These are phyloP conservation scores for Camelina neglecta DNA, from an alignment of 345 rosid species.

Conservation along the genomic window DNA sequence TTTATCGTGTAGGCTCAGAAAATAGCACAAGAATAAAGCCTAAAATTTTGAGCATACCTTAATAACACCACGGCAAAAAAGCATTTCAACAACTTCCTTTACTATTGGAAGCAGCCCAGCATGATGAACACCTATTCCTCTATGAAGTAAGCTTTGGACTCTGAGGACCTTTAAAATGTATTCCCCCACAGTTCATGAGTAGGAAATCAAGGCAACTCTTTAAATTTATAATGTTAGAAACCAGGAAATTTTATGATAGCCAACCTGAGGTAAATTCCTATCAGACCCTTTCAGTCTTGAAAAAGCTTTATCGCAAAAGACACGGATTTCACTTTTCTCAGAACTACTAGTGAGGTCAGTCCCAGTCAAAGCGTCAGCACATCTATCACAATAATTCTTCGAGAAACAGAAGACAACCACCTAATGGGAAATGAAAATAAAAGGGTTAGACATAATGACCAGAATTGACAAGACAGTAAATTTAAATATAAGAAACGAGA, in stretches of 20 bases:
- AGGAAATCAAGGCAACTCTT: constrained; percentile 31
- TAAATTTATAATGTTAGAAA: constrained; percentile 26
- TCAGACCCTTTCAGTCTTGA: constrained; percentile 96
- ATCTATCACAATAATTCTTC: constrained; percentile 93
- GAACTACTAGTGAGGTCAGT: constrained; percentile 81
- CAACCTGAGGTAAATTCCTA: constrained; percentile 94
- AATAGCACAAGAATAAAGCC: neutral
- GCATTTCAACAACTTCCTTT: constrained; percentile 99
- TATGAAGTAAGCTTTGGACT: constrained; percentile 83
- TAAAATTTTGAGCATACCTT: constrained; percentile 57
- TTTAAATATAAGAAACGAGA: constrained; percentile 22
- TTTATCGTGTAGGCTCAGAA: constrained; percentile 5
- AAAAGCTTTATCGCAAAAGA: constrained; percentile 96
- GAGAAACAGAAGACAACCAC: constrained; percentile 96
- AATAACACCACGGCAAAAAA: constrained; percentile 94
- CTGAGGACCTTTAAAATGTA: constrained; percentile 70
- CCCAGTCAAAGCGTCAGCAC: constrained; percentile 72
- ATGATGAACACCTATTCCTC: constrained; percentile 98
- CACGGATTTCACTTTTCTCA: constrained; percentile 85
- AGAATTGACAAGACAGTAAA: neutral
- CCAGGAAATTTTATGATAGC: constrained; percentile 28
- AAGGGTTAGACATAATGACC: constrained; percentile 25
- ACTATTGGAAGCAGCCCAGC: constrained; percentile 99
- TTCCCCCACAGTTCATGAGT: constrained; percentile 37
- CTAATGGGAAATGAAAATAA: constrained; percentile 44